Evolutionary conservation across 345 rosid species (phyloP).

Genomic region (Atalantia buxifolia): DNA sequence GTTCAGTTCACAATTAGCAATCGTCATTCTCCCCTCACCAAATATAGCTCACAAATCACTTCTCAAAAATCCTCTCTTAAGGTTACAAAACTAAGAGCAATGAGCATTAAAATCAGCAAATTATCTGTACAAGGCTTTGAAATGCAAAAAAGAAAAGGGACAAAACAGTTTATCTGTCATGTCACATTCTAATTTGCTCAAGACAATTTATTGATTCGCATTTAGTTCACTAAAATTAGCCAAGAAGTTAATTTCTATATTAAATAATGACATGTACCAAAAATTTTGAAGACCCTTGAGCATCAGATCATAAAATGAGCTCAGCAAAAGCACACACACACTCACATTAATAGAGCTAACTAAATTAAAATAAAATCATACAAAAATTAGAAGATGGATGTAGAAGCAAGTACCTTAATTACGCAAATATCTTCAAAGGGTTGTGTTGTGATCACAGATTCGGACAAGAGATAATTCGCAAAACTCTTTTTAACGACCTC

Average conservation of each 20-base stretch:
- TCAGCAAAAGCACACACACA: neutral
- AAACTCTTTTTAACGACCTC: constrained; percentile 7
- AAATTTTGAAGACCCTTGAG: neutral
- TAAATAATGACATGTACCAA: neutral
- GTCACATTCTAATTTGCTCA: neutral
- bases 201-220: neutral
- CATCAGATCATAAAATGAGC: neutral
- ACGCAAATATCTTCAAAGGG: constrained; percentile 6
- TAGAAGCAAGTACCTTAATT: constrained; percentile 2
- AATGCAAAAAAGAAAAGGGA: neutral
- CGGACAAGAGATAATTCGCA: neutral
- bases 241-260: neutral
- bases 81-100: neutral
- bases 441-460: neutral
- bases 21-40: neutral
- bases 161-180: neutral
- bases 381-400: neutral
- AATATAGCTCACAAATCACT: neutral
- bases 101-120: constrained; percentile 3
- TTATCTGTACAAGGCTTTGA: neutral
- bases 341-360: neutral
- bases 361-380: neutral
- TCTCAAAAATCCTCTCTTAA: neutral
- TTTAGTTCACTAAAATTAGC: neutral
- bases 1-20: neutral